These are phyloP conservation scores for Detonula confervacea DNA, from an alignment of 352 stramenopile genomes.

Conservation along the genomic window DNA sequence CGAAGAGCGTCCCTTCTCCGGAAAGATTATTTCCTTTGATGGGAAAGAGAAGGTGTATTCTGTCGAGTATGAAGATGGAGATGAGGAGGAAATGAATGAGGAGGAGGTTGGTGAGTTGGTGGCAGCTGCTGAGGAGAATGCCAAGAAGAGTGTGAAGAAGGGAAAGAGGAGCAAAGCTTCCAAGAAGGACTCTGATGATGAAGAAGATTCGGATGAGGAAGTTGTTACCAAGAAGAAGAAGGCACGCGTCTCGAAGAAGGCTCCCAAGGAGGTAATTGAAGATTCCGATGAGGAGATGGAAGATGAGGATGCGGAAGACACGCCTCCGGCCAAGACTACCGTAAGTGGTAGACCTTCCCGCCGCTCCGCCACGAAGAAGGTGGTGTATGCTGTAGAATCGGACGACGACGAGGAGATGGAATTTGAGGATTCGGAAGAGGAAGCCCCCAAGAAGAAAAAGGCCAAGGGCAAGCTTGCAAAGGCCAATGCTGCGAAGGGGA, in stretches of 20 bases:
- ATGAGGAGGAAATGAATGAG: constrained; percentile 55
- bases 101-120: constrained; percentile 39
- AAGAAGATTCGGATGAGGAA: neutral
- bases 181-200: neutral
- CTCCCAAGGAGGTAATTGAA: constrained; percentile 1
- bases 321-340: constrained; percentile 2
- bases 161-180: neutral
- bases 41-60: constrained; percentile 14
- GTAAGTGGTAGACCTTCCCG: constrained; percentile 5
- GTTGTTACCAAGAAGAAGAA: constrained; percentile 3
- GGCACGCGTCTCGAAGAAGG: neutral
- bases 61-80: constrained; percentile 49
- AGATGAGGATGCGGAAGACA: constrained; percentile 1
- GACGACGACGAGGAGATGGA: constrained; percentile 30
- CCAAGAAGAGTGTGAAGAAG: constrained; percentile 7
- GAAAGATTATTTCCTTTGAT: constrained; percentile 34
- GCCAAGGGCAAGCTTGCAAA: neutral
- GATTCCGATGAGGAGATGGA: constrained; percentile 9
- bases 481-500: constrained; percentile 5
- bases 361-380: constrained; percentile 33
- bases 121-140: constrained; percentile 11
- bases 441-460: constrained; percentile 11
- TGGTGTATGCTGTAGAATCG: constrained; percentile 36
- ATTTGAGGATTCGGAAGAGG: constrained; percentile 11
- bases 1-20: constrained; percentile 8